Conservation (phyloP, 23 red algal genomes). For the Chondrus crispus region DNA sequence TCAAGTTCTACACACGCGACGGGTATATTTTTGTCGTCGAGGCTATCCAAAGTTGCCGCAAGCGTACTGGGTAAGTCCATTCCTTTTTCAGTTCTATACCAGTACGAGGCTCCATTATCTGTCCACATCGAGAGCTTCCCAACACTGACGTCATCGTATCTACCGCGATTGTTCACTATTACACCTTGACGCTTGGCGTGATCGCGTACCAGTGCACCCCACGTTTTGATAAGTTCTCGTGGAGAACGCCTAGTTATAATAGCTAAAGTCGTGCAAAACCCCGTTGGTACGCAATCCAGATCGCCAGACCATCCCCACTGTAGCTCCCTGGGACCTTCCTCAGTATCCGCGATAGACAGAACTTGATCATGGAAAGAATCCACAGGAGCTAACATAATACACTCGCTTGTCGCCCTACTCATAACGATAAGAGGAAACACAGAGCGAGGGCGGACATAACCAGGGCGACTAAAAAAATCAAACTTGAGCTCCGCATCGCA, state of each 20-base stretch:
- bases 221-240: constrained; percentile 10
- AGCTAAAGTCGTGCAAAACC: constrained; percentile 28
- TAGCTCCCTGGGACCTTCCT: neutral
- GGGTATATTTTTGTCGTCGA: constrained; percentile 10
- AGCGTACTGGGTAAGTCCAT: constrained; percentile 12
- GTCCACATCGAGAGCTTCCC: constrained; percentile 47
- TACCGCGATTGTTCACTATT: neutral
- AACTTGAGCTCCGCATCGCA: constrained; percentile 17
- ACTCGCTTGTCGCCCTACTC: neutral
- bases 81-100: constrained; percentile 44
- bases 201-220: constrained; percentile 6
- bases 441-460: constrained; percentile 37
- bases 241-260: neutral
- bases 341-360: neutral
- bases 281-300: neutral
- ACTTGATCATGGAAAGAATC: constrained; percentile 61
- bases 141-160: constrained; percentile 14
- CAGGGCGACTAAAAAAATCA: constrained; percentile 30
- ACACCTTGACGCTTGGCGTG: neutral
- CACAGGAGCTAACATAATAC: constrained; percentile 34
- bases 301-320: constrained; percentile 55
- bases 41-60: neutral
- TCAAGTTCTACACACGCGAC: constrained; percentile 45
- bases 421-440: constrained; percentile 40
- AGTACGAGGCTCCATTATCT: constrained; percentile 59